Percentiles rank a stretch among this genome's conserved stretches.
Evolutionary conservation across 805 yeast genomes (phyloP).

Genomic region (Tetrapisispora arboricola): DNA sequence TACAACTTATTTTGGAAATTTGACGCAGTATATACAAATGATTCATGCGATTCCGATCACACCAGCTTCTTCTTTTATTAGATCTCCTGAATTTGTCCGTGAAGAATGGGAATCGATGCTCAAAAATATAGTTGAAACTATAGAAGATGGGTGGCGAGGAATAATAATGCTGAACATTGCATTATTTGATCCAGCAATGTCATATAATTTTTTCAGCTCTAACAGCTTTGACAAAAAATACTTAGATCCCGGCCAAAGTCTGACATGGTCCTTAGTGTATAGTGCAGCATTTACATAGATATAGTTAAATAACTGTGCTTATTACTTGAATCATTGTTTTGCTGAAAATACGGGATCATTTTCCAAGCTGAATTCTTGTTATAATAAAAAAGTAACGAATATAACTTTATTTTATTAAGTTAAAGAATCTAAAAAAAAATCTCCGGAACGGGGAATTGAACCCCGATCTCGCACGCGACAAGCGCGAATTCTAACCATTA

Average conservation of each 20-base stretch:
- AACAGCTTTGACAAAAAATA: slow-evolving; percentile 41
- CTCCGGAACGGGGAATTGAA: slow-evolving; percentile 5
- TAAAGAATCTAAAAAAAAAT: neutral
- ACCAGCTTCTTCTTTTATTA: slow-evolving; percentile 49
- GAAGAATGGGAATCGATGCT: slow-evolving; percentile 54
- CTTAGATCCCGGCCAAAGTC: slow-evolving; percentile 77
- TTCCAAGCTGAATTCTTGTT: no score
- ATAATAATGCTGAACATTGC: slow-evolving; percentile 66
- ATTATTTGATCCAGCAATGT: slow-evolving; percentile 51
- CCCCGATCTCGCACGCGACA: slow-evolving; percentile 6
- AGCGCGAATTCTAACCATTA: slow-evolving; percentile 5
- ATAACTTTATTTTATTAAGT: neutral
- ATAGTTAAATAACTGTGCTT: no score
- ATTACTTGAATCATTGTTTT: no score
- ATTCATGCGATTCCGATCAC: slow-evolving; percentile 71
- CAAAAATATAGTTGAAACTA: slow-evolving; percentile 33
- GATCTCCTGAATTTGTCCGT: slow-evolving; percentile 40
- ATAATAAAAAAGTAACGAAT: no score
- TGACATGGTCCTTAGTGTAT: slow-evolving; percentile 78
- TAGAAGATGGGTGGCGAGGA: slow-evolving; percentile 65
- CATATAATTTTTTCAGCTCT: slow-evolving; percentile 54
- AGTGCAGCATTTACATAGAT: slow-evolving; percentile 33
- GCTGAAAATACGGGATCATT: no score
- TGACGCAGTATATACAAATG: slow-evolving; percentile 67
- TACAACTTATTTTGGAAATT: slow-evolving; percentile 65